Base-by-base conservation (phyloP, 257 asterid species). In the Nicotiana paniculata region DNA sequence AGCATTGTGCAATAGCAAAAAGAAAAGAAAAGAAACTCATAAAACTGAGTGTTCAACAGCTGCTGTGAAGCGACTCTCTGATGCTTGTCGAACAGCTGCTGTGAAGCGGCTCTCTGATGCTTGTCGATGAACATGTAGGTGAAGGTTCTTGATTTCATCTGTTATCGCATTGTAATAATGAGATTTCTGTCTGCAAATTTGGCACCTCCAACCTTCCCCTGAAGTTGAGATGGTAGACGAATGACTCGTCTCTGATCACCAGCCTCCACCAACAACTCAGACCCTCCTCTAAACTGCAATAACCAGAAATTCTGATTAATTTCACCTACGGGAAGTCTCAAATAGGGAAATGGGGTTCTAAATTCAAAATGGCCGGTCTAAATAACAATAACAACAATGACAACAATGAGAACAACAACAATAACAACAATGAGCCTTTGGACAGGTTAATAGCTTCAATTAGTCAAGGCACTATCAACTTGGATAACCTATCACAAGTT, bases 201-300 rank as follows among this genome's bases (percentile, higher is more conserved):
- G 85, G 99, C 99, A 55, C 95, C 98, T 64, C 92, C 94, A 62
- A 96, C 97, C 84, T 92, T 96, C 77, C 99, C 99, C 80, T 92
- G 99, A 74, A 91, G 90, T 85, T 90, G 90, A 57, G 92, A 81
- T 81, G 99, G 99, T 77, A 96, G 90, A 59, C 51, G 92, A 85
- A 96, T 89, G 48, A 88, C 90, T 5, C 98, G 95, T 88, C 98
- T 93, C 63, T 96, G 98, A 85, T 96, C 98, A 12, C 99, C 99
- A 37, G 97, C 98, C 88, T 96, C 99, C 24, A 94, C 94, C 87
- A 96, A 81, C 88, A 96, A 83, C 84, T 96, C 99, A 0, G 95
- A 91, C 59, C 98, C 97, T 69, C 98, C 99, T 85, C 98, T 87
- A 82, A 91, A 96, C 99, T 96, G 94, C 90, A 89, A 80, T 68